Evolutionary conservation across 1,284 basidiomycete genomes (phyloP), one percentile per base, ranked within the genome.

Genomic region (Xanthoconium separans): DNA sequence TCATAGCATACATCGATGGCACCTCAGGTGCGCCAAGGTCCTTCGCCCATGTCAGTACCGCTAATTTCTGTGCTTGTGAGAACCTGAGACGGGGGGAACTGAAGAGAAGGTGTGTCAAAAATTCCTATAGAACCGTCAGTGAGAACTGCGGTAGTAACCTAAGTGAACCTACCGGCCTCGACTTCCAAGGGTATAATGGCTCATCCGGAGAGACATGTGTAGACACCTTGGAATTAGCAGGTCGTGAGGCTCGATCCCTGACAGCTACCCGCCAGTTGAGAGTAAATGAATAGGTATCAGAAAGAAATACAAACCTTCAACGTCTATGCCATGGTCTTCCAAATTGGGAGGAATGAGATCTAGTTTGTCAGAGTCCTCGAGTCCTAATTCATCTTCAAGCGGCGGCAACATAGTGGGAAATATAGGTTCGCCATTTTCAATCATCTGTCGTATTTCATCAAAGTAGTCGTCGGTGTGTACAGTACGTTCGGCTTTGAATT

Each of bases 31-130:
- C 63, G 0, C 67, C 64, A 20, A 73, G 41, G 10, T 56, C 62
- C 12, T 58, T 64, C 11, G 64, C 67, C 64, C 65, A 72, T 1
- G 31, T 31, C 6, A 72, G 59, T 4, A 72, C n/a, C 1, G 39
- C 41, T 0, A 2, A 27, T 43, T 57, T 45, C 8, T 57, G 47
- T n/a, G 39, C 30, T 2, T 22, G 11, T 2, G 24, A 58, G 47
- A 58, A 57, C 40, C 47, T 22, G 1, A 57, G 50, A 8, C 2
- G 11, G 12, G 55, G 47, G 1, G 47, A 58, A 24, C 47, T 58
- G 10, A 58, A 58, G 5, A 58, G 44, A 2, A 51, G 3, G 7
- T 57, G 50, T 1, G 39, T 52, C 11, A 57, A 47, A 13, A 57
- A 58, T 16, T 57, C 47, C 56, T 57, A 18, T 4, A n/a, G 0